Conservation (phyloP, 345 rosid genomes). For the Lumnitzera littorea region DNA sequence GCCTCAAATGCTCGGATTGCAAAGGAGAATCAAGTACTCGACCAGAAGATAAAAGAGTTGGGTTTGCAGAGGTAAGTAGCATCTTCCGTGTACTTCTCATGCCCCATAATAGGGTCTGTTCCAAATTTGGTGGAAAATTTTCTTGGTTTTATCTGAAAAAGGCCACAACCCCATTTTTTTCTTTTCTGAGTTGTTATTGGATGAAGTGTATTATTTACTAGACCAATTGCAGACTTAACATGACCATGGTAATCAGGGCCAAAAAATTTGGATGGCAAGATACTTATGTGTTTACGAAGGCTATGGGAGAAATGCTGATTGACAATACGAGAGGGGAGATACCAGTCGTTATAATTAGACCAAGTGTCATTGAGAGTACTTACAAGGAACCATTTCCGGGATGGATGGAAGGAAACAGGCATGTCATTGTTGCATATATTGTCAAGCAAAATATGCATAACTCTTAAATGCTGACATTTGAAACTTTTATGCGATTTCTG, state of each 20-base stretch:
- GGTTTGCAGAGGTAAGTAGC: constrained; percentile 65
- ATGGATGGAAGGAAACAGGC: constrained; percentile 99
- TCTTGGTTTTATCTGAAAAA: too few species aligned
- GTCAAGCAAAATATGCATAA: neutral
- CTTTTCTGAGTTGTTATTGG: neutral
- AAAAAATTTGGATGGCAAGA: constrained; percentile 91
- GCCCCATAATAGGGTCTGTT: neutral
- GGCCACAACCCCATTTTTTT: too few species aligned
- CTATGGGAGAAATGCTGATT: constrained; percentile 97
- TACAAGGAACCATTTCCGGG: constrained; percentile 90
- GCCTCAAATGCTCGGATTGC: constrained; percentile 34
- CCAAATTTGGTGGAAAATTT: neutral
- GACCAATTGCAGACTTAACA: neutral
- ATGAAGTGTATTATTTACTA: neutral
- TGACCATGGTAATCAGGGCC: constrained; percentile 40
- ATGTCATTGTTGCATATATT: neutral
- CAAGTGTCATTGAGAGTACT: constrained; percentile 89
- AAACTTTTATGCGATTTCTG: neutral
- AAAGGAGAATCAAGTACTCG: constrained; percentile 25
- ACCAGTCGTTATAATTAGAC: constrained; percentile 75
- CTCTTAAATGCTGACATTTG: neutral
- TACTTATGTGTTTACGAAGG: constrained; percentile 88
- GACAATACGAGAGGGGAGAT: constrained; percentile 64
- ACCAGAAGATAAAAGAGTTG: constrained; percentile 68
- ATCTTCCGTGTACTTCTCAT: neutral